A percentile compares a stretch with the other conserved stretches of the same genome.
These are phyloP conservation scores for Strobilomyces echinocephalus DNA, from an alignment of 768 basidiomycete species.

Conservation along the genomic window DNA sequence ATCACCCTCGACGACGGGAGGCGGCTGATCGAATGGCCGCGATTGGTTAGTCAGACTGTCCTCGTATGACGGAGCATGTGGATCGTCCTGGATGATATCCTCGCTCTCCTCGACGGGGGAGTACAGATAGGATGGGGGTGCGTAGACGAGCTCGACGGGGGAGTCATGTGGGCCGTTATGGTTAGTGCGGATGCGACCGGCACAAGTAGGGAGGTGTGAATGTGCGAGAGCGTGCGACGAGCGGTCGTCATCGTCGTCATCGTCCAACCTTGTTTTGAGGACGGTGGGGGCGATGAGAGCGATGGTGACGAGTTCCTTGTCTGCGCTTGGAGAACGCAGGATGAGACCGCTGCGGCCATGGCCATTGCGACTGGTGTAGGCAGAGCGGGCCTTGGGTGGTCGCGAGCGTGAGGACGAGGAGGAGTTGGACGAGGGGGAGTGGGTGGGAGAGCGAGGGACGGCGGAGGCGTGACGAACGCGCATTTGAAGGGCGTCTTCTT, in stretches of 20 bases:
- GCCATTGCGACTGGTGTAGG: conserved; percentile 12
- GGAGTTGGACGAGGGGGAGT: conserved; percentile 30
- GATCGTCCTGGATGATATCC: conserved; percentile 18
- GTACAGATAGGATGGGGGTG: conserved; percentile 43
- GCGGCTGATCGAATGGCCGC: conserved; percentile 13
- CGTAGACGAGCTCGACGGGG: conserved; percentile 69
- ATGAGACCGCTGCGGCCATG: conserved; percentile 44
- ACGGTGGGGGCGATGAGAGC: conserved; percentile 76
- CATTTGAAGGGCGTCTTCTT: conserved; percentile 63
- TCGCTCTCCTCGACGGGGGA: conserved; percentile 17
- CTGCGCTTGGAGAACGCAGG: conserved; percentile 29
- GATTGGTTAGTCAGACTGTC: conserved; percentile 5
- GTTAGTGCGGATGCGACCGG: conserved; percentile 1
- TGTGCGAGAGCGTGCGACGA: conserved; percentile 12
- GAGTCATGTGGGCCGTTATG: conserved; percentile 35
- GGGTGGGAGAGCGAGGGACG: conserved; percentile 36
- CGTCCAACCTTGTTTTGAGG: conserved; percentile 70
- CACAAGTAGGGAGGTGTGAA: conserved; percentile 8
- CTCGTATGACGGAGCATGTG: conserved; percentile 18
- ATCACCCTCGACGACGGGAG: not conserved
- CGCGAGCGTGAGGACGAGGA: conserved; percentile 23
- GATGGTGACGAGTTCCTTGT: conserved; percentile 61
- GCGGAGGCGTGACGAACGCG: conserved; percentile 34
- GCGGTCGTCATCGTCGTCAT: conserved; percentile 33
- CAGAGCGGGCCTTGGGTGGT: conserved; percentile 28